Evolutionary conservation across 768 basidiomycete species (phyloP).

Genomic region (Pleurotus citrinopileatus): DNA sequence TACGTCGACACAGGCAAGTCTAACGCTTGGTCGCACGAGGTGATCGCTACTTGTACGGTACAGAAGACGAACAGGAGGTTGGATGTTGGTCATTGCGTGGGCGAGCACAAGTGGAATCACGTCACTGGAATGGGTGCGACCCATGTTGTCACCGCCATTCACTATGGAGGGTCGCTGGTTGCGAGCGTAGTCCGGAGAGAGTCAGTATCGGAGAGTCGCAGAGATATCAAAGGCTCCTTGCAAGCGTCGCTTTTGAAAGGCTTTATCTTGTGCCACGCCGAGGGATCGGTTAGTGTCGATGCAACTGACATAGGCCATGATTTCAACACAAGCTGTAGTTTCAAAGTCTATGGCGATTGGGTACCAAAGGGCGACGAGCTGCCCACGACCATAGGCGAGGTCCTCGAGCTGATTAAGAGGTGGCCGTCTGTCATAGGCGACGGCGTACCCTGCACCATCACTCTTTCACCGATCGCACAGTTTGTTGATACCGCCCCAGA

Average conservation of each 20-base stretch:
- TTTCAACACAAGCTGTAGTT: background rate
- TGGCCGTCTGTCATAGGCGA: constrained; percentile 9
- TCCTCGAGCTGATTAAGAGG: constrained; percentile 11
- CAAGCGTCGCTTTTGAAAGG: background rate
- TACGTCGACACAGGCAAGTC: background rate
- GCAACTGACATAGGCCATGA: background rate
- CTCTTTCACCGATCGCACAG: constrained; percentile 11
- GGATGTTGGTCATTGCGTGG: background rate
- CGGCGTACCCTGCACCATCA: constrained; percentile 14
- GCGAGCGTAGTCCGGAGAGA: constrained; percentile 10
- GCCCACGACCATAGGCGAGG: constrained; percentile 10
- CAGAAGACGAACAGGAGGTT: background rate
- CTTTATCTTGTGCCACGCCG: background rate
- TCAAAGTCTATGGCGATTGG: constrained; percentile 9
- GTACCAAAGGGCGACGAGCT: background rate
- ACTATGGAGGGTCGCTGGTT: constrained; percentile 14
- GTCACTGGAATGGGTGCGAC: constrained; percentile 4
- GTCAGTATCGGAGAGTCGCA: constrained; percentile 10
- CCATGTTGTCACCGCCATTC: constrained; percentile 16
- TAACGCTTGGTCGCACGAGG: background rate
- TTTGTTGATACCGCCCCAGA: constrained; percentile 7
- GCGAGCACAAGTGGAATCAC: background rate
- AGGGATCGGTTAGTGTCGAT: background rate
- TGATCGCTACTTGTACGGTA: background rate
- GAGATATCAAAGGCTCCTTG: background rate